Conservation (phyloP, 208 protist species). For the Trypanosoma congolense region DNA sequence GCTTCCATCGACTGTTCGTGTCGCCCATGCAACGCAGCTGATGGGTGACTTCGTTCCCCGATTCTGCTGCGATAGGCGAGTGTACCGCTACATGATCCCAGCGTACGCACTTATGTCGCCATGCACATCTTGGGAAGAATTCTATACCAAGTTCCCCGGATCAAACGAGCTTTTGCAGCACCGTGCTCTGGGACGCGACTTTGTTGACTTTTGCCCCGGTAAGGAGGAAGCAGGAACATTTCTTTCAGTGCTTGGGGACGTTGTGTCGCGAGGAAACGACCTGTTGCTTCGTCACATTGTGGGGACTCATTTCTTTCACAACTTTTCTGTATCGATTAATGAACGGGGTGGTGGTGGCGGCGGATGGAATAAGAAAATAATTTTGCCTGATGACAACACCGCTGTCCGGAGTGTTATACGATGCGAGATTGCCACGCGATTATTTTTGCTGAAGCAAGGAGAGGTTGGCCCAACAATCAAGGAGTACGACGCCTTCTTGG, state of each 20-base stretch:
- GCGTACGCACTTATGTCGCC: constrained; percentile 66
- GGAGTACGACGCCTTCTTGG: constrained; percentile 6
- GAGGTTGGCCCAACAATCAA: constrained; percentile 5
- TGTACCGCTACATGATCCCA: constrained; percentile 81
- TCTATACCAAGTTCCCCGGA: constrained; percentile 12
- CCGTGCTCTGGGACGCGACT: neutral
- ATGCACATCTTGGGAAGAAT: constrained; percentile 52
- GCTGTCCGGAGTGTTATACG: constrained; percentile 62
- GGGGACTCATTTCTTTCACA: constrained; percentile 78
- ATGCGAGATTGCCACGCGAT: constrained; percentile 49
- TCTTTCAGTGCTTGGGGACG: constrained; percentile 23
- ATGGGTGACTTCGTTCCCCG: constrained; percentile 73
- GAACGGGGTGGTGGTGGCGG: constrained; percentile 22
- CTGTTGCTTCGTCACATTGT: constrained; percentile 41
- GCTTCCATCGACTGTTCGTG: constrained; percentile 39
- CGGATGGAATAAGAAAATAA: constrained; percentile 33
- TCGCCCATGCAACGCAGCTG: constrained; percentile 46
- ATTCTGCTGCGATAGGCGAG: constrained; percentile 65
- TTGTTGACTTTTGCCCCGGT: constrained; percentile 8
- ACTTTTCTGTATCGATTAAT: constrained; percentile 70
- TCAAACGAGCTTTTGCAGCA: neutral
- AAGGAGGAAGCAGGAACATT: constrained; percentile 21
- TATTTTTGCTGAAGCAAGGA: constrained; percentile 47
- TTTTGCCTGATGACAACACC: constrained; percentile 56
- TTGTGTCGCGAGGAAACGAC: constrained; percentile 37